A percentile compares a stretch with the other conserved stretches of the same genome.
Conservation (phyloP, 2,329 filamentous ascomycete species). For the Cladophialophora exuberans region DNA sequence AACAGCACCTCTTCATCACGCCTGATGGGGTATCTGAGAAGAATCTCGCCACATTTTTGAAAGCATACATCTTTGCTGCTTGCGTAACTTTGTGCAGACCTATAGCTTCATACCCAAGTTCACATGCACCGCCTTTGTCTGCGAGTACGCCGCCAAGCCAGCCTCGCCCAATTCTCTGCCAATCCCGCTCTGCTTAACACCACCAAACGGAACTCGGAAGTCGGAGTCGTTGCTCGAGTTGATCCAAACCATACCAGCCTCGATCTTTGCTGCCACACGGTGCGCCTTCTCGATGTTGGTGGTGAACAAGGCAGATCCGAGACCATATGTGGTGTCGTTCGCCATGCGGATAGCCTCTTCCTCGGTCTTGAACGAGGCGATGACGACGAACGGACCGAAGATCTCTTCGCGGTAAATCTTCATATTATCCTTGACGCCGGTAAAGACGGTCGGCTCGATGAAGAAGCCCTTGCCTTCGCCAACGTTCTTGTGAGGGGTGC, state of each 20-base stretch:
- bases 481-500: constrained; percentile 38
- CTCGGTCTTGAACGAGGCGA: constrained; percentile 44
- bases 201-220: constrained; percentile 46
- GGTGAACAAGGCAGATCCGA: constrained; percentile 49
- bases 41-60: neutral
- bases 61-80: too few species aligned
- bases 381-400: constrained; percentile 49
- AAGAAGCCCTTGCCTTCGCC: constrained; percentile 45
- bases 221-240: constrained; percentile 50
- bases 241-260: constrained; percentile 52
- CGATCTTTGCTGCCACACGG: constrained; percentile 46
- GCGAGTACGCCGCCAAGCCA: constrained; percentile 45
- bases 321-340: constrained; percentile 47
- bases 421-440: constrained; percentile 41
- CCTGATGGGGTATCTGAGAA: too few species aligned
- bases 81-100: too few species aligned
- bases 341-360: constrained; percentile 44
- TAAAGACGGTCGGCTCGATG: constrained; percentile 45
- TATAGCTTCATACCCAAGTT: constrained; percentile 43
- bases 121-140: constrained; percentile 46
- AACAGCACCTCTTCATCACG: neutral
- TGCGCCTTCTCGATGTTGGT: constrained; percentile 46
- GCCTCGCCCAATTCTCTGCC: constrained; percentile 53
- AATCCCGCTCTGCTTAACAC: constrained; percentile 53
- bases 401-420: constrained; percentile 47